Percentiles rank a stretch among this genome's conserved stretches.
phyloP scores from a whole-genome alignment of 331 rosid species.

The Erythrophleum ivorense region DNA sequence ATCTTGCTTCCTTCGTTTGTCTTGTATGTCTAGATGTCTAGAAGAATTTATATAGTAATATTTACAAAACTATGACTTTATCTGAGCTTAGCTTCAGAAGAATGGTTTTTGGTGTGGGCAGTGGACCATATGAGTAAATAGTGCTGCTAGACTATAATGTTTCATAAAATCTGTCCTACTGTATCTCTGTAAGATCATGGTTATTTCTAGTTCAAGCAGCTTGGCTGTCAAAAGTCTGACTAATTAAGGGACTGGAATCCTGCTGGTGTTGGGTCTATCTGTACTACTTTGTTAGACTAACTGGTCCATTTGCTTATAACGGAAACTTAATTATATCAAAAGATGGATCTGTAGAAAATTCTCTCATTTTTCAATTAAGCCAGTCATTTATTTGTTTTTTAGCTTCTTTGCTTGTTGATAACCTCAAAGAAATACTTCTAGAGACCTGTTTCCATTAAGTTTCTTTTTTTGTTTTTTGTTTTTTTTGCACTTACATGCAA shows the following conservation, averaged over 20 bases:
- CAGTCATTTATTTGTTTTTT: neutral
- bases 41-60: neutral
- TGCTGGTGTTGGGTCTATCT: neutral
- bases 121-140: neutral
- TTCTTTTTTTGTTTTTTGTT: neutral
- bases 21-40: neutral
- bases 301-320: neutral
- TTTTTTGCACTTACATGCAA: neutral
- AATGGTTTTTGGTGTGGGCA: neutral
- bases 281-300: neutral
- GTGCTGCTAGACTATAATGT: neutral
- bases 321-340: neutral
- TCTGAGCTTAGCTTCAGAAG: constrained; percentile 1
- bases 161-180: neutral
- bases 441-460: neutral
- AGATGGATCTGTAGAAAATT: neutral
- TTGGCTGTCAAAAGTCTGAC: neutral
- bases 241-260: neutral
- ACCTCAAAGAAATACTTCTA: neutral
- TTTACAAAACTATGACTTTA: neutral
- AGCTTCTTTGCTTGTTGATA: neutral
- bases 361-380: neutral
- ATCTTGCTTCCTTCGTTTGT: neutral
- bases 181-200: neutral
- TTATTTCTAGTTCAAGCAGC: constrained; percentile 27